phyloP scores from a whole-genome alignment of 257 asterid species.

The Lavandula angustifolia region DNA sequence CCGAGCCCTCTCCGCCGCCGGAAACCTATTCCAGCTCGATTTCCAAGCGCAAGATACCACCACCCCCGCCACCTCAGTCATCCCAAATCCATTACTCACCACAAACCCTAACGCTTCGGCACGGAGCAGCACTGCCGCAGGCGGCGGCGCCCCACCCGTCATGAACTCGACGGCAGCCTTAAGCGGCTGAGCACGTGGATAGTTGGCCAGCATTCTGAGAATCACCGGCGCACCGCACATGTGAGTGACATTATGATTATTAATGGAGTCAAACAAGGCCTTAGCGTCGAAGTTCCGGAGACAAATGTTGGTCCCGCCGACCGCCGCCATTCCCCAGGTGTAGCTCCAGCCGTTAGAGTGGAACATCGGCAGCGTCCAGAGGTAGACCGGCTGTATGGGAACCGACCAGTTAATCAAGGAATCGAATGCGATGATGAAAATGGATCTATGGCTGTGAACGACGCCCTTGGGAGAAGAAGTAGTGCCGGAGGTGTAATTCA shows the following conservation, averaged over 20 bases:
- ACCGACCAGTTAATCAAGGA: conserved; percentile 64
- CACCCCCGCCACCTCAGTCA: conserved; percentile 75
- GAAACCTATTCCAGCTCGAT: conserved; percentile 50
- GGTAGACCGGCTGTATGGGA: conserved; percentile 58
- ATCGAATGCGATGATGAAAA: conserved; percentile 53
- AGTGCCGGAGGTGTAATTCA: conserved; percentile 85
- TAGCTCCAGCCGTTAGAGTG: conserved; percentile 95
- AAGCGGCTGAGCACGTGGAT: conserved; percentile 37
- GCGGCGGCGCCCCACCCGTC: conserved; percentile 80
- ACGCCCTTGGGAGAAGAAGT: conserved; percentile 89
- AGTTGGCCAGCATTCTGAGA: conserved; percentile 61
- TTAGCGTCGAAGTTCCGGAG: conserved; percentile 63
- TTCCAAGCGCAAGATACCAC: conserved; percentile 78
- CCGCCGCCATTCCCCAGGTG: conserved; percentile 94
- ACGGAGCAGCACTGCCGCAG: conserved; percentile 56
- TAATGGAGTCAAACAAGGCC: conserved; percentile 39
- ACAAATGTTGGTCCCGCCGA: conserved; percentile 70
- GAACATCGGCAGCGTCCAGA: conserved; percentile 90
- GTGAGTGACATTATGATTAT: conserved; percentile 54
- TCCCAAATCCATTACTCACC: conserved; percentile 71
- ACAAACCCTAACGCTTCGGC: conserved; percentile 62
- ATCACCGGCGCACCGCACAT: conserved; percentile 90
- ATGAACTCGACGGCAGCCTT: conserved; percentile 44
- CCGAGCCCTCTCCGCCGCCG: conserved; percentile 53
- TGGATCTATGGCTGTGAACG: conserved; percentile 61